A percentile compares a stretch with the other conserved stretches of the same genome.
Conservation (phyloP, 1,139 yeast species). For the Magnusiomyces suaveolens region DNA sequence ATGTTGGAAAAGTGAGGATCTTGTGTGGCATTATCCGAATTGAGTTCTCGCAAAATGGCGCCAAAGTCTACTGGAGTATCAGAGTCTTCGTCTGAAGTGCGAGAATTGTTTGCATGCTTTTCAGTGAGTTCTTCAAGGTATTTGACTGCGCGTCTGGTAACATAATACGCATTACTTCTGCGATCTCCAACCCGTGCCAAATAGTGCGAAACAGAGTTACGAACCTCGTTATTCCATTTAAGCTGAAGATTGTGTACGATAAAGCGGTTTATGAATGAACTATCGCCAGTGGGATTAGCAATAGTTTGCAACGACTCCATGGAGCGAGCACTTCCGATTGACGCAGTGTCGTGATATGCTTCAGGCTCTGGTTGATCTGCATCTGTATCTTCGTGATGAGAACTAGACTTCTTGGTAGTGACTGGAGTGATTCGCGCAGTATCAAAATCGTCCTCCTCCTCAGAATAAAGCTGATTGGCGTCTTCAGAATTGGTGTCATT, state of each 20-base stretch:
- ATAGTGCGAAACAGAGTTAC: slow-evolving; percentile 56
- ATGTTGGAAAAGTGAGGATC: slow-evolving; percentile 4
- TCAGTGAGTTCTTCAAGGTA: slow-evolving; percentile 47
- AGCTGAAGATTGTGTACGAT: slow-evolving; percentile 67
- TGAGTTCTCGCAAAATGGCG: slow-evolving; percentile 14
- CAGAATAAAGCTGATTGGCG: neutral
- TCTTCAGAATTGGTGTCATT: neutral
- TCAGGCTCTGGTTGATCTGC: neutral
- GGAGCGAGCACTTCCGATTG: neutral
- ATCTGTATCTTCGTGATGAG: neutral
- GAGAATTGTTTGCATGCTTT: slow-evolving; percentile 12
- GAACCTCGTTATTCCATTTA: slow-evolving; percentile 65
- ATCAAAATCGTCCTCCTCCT: slow-evolving; percentile 6
- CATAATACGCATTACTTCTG: slow-evolving; percentile 47
- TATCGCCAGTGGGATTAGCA: slow-evolving; percentile 22
- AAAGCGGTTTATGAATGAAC: slow-evolving; percentile 62
- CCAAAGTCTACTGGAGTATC: slow-evolving; percentile 5
- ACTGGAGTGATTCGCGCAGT: neutral
- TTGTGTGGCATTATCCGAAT: slow-evolving; percentile 4
- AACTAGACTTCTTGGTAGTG: neutral
- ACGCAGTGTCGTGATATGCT: neutral
- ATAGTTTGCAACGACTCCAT: slow-evolving; percentile 21
- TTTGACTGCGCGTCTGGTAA: slow-evolving; percentile 64
- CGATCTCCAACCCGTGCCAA: slow-evolving; percentile 51
- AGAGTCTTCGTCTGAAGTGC: slow-evolving; percentile 4